Evolutionary conservation across 83 land plant species (phyloP).

Genomic region (Larix sibirica): DNA sequence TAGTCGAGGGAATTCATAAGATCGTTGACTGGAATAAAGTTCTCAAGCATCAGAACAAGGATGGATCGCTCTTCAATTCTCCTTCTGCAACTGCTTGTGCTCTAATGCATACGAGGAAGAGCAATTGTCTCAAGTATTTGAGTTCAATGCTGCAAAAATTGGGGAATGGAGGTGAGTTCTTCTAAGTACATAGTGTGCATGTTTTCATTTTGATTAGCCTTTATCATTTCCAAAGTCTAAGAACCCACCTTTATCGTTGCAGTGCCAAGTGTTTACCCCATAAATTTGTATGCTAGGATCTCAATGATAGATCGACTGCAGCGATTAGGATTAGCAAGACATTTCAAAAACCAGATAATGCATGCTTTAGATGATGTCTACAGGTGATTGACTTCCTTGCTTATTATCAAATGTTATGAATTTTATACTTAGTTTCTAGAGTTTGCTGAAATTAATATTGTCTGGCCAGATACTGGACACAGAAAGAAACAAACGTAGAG

Average conservation of each 20-base stretch:
- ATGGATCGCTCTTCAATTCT: slow-evolving; percentile 81
- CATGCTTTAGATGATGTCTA: slow-evolving; percentile 56
- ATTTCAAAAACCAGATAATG: slow-evolving; percentile 56
- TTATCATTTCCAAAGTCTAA: neutral
- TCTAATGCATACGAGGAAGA: slow-evolving; percentile 40
- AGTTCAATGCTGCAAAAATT: slow-evolving; percentile 37
- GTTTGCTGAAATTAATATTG: neutral
- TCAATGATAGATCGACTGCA: slow-evolving; percentile 64
- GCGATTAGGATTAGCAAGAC: slow-evolving; percentile 63
- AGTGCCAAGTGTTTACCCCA: slow-evolving; percentile 82
- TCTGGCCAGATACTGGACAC: slow-evolving; percentile 48
- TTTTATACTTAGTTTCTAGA: neutral
- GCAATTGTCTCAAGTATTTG: slow-evolving; percentile 55
- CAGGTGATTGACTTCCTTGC: slow-evolving; percentile 38
- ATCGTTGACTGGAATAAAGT: slow-evolving; percentile 55
- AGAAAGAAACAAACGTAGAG: slow-evolving; percentile 31
- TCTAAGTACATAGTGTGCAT: no score
- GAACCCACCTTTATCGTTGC: slow-evolving; percentile 9
- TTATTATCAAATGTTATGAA: neutral
- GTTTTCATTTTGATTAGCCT: neutral
- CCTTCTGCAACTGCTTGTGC: slow-evolving; percentile 91
- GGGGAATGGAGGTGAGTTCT: slow-evolving; percentile 50
- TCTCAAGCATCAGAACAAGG: slow-evolving; percentile 53
- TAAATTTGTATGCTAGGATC: slow-evolving; percentile 44
- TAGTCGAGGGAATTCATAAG: slow-evolving; percentile 68